phyloP scores from a whole-genome alignment of 2,329 filamentous ascomycete genomes.

The Taxawa tesnikishii region DNA sequence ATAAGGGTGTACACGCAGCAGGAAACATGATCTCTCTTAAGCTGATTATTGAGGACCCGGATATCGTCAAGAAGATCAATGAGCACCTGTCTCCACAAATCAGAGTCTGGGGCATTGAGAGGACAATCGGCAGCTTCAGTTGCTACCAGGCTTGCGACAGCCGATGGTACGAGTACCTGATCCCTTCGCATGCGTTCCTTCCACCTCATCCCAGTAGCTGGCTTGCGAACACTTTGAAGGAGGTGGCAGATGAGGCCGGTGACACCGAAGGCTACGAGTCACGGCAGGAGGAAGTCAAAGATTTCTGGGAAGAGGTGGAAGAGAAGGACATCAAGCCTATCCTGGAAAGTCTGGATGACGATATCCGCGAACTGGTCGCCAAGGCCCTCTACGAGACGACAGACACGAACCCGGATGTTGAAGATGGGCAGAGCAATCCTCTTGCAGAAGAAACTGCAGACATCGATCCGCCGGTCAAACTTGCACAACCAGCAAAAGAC shows the following conservation, averaged over 20 bases:
- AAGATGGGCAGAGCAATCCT: slow-evolving; percentile 14
- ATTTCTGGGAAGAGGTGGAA: slow-evolving; percentile 76
- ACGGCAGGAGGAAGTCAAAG: slow-evolving; percentile 63
- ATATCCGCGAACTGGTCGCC: slow-evolving; percentile 50
- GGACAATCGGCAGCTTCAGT: slow-evolving; percentile 83
- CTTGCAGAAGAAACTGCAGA: slow-evolving; percentile 4
- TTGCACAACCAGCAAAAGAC: slow-evolving; percentile 2
- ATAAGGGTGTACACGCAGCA: slow-evolving; percentile 94
- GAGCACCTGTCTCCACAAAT: slow-evolving; percentile 75
- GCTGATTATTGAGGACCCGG: slow-evolving; percentile 82
- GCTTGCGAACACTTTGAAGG: slow-evolving; percentile 70
- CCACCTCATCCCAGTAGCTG: slow-evolving; percentile 85
- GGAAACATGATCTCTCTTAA: slow-evolving; percentile 94
- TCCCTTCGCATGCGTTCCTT: slow-evolving; percentile 84
- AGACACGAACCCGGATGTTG: slow-evolving; percentile 17
- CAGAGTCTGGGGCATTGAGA: slow-evolving; percentile 83
- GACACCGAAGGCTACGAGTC: slow-evolving; percentile 56
- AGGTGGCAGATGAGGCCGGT: slow-evolving; percentile 61
- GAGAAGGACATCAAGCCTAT: slow-evolving; percentile 66
- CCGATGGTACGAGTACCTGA: slow-evolving; percentile 91
- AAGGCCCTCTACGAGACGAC: slow-evolving; percentile 36
- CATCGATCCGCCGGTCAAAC: slow-evolving; percentile 3
- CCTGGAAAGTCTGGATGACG: slow-evolving; percentile 47
- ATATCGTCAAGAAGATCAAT: slow-evolving; percentile 88
- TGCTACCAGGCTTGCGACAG: slow-evolving; percentile 93